Conservation (phyloP, 2,329 filamentous ascomycete species). For the Alternaria gansuensis region DNA sequence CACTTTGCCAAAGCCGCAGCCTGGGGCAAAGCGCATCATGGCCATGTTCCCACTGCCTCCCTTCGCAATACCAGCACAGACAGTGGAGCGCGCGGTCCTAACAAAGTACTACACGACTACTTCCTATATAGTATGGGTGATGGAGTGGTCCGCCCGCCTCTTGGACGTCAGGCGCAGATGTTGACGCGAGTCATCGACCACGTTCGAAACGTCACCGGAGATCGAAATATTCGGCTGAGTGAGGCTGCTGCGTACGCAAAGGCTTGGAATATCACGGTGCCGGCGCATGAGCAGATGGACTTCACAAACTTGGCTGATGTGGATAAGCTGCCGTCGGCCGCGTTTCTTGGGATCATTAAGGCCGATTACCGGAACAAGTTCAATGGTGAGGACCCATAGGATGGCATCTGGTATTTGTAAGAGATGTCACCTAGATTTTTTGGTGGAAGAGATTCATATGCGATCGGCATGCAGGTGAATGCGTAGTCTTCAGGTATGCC, state of each 20-base stretch:
- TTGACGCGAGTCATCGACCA: slow-evolving; percentile 17
- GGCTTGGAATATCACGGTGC: slow-evolving; percentile 3
- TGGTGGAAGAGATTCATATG: not conserved
- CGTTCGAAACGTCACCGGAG: slow-evolving; percentile 5
- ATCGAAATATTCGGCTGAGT: slow-evolving; percentile 15
- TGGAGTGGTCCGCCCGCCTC: slow-evolving; percentile 9
- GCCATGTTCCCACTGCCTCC: slow-evolving; percentile 3
- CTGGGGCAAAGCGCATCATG: not conserved
- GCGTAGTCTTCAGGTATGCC: not conserved
- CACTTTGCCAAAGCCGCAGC: slow-evolving; percentile 1
- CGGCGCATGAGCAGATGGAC: not conserved
- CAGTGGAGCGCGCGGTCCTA: slow-evolving; percentile 2
- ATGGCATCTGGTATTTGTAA: not conserved
- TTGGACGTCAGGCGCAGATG: slow-evolving; percentile 8
- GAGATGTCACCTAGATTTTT: not conserved
- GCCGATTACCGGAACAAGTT: slow-evolving; percentile 7
- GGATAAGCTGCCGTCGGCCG: slow-evolving; percentile 6
- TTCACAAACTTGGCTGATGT: slow-evolving; percentile 6
- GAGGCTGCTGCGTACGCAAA: slow-evolving; percentile 12
- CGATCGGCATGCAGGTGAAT: not conserved
- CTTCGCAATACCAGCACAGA: slow-evolving; percentile 6
- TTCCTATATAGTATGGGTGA: slow-evolving; percentile 20
- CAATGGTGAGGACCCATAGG: not conserved
- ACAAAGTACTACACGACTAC: slow-evolving; percentile 10
- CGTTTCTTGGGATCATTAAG: not conserved